Evolutionary conservation across 2,329 filamentous ascomycete species (phyloP), one percentile per base, ranked within the genome.

Genomic region (Dryadomyces quercivorus): DNA sequence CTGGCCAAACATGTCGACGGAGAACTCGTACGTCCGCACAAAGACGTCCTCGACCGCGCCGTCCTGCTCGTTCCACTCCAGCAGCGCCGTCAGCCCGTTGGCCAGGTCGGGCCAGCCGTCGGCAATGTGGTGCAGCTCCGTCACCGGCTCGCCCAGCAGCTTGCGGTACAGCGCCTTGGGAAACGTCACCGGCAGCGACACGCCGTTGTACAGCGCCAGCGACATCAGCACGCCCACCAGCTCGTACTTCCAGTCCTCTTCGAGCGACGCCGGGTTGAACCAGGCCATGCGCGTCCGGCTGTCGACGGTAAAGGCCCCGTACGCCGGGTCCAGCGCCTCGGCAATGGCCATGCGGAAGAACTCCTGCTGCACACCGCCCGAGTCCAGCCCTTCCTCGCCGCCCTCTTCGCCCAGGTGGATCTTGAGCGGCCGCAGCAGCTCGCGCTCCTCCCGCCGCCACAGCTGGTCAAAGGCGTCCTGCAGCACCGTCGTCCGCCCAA

Each of bases 291-390:
- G 81, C 0, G 86, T 93, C 54, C 82, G 74, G 1, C 79, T 69
- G 61, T 97, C 90, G 36, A 88, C 78, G 0, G 83, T 85, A 65
- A 97, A 97, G 53, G 86, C 81, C 1, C 86, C 90, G 63, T 86
- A 88, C 46, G 83, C 77, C 5, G 88, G 85, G 61, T 88, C 77
- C 48, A 97, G 76, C 3, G 86, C 87, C 63, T 95, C 85, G 1
- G 81, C 81, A 61, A 96, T 83, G 18, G 88, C 82, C 31, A 96
- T 70, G 16, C 89, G 82, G 70, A 98, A 97, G 66, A 95, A 97
- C 59, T 98, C 93, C 65, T 95, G 91, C 62, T 96, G 92, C 1
- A 98, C 91, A 59, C 93, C 93, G 46, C 93, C 93, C 50, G 92
- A 89, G 66, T 98, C 93, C 38, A 94, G 81, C 0, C 93, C 93